A percentile compares a stretch with the other conserved stretches of the same genome.
Conservation (phyloP, 345 rosid genomes). For the Salix exigua region DNA sequence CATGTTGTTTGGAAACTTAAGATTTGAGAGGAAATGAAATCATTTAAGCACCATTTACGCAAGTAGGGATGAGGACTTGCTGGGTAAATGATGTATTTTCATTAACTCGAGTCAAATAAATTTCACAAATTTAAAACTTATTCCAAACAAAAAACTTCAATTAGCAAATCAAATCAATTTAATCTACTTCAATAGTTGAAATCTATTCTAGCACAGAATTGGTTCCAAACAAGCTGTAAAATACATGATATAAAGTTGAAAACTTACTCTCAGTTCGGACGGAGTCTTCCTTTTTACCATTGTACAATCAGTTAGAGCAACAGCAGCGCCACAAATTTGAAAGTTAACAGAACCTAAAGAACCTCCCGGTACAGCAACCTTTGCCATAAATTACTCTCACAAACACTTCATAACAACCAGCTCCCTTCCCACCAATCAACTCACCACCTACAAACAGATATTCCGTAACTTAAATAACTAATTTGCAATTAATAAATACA, state of each 20-base stretch:
- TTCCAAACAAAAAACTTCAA: no score
- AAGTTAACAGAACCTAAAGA: slow-evolving; percentile 40
- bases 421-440: slow-evolving; percentile 14
- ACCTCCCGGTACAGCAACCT: slow-evolving; percentile 59
- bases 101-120: no score
- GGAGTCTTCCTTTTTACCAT: slow-evolving; percentile 76
- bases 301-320: slow-evolving; percentile 34
- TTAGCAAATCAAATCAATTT: no score
- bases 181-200: no score
- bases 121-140: no score
- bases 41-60: no score
- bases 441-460: slow-evolving; percentile 9
- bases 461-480: not conserved
- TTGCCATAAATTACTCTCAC: slow-evolving; percentile 44
- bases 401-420: not conserved
- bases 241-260: not conserved
- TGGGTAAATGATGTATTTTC: no score
- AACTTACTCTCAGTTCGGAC: slow-evolving; percentile 63
- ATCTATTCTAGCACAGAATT: no score
- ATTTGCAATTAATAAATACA: not conserved
- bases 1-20: no score
- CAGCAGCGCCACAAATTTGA: slow-evolving; percentile 45
- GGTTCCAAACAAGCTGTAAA: not conserved
- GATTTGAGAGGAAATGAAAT: no score
- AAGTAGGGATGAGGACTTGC: no score